These are phyloP conservation scores for Plantago ovata DNA, from an alignment of 257 asterid genomes.

Conservation along the genomic window DNA sequence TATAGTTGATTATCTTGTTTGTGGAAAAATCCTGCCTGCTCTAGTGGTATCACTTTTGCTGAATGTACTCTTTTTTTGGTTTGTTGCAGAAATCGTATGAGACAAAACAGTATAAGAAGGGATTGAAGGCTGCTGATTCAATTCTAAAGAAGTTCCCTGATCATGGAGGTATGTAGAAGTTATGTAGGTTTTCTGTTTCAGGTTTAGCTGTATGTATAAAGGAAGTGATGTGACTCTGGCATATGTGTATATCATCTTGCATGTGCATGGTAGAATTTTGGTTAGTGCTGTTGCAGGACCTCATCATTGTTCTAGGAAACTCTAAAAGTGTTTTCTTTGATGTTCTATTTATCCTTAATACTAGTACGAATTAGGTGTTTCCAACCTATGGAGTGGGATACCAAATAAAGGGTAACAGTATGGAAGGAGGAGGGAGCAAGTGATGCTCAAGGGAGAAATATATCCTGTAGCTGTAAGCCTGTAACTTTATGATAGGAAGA, in stretches of 20 bases:
- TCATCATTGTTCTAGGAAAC: no score
- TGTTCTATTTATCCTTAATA: no score
- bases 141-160: conserved; percentile 95
- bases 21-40: conserved; percentile 1
- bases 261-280: no score
- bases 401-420: no score
- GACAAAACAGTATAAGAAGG: conserved; percentile 95
- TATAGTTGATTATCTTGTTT: conserved; percentile 9
- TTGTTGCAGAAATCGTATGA: conserved; percentile 87
- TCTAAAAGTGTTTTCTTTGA: no score
- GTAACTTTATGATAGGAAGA: no score
- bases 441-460: no score
- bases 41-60: conserved; percentile 12
- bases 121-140: conserved; percentile 95
- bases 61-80: conserved; percentile 8
- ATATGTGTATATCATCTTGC: no score
- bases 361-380: background rate
- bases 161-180: conserved; percentile 85
- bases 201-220: conserved; percentile 8
- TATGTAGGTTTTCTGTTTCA: conserved; percentile 8
- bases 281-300: no score
- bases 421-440: no score
- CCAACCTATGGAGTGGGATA: background rate
- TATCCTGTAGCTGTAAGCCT: no score
- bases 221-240: background rate